Percentiles rank a stretch among this genome's conserved stretches.
These are phyloP conservation scores for Fomitiporia mediterranea DNA, from an alignment of 1,284 basidiomycete genomes.

Conservation along the genomic window DNA sequence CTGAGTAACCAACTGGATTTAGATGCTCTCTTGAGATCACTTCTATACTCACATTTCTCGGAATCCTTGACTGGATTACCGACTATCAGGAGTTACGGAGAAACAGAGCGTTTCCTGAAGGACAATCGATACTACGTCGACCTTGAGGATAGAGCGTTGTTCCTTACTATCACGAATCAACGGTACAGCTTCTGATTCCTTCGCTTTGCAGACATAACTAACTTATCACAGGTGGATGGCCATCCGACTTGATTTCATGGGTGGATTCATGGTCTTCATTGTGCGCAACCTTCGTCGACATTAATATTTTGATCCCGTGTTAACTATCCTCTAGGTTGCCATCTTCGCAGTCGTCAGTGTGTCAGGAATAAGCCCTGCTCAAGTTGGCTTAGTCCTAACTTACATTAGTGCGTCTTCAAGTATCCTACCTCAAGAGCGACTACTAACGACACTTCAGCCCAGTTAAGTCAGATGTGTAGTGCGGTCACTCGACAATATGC, in stretches of 20 bases:
- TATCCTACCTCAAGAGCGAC: slow-evolving; percentile 16
- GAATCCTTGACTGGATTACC: slow-evolving; percentile 75
- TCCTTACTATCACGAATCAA: slow-evolving; percentile 60
- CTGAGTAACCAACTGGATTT: slow-evolving; percentile 9
- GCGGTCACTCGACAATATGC: slow-evolving; percentile 57
- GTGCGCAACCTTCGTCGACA: slow-evolving; percentile 40
- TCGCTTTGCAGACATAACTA: not conserved
- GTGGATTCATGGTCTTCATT: slow-evolving; percentile 59
- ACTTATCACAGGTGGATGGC: slow-evolving; percentile 60
- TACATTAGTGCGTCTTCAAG: slow-evolving; percentile 44
- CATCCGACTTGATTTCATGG: slow-evolving; percentile 72
- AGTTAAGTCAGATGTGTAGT: slow-evolving; percentile 51
- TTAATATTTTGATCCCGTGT: slow-evolving; percentile 5
- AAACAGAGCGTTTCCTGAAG: slow-evolving; percentile 55
- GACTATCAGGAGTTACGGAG: slow-evolving; percentile 72
- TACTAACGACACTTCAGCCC: slow-evolving; percentile 31
- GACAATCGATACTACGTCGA: slow-evolving; percentile 73
- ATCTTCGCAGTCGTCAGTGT: slow-evolving; percentile 47
- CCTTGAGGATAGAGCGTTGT: slow-evolving; percentile 63
- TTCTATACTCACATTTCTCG: slow-evolving; percentile 77
- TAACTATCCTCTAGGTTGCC: slow-evolving; percentile 36
- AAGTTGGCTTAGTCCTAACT: slow-evolving; percentile 71
- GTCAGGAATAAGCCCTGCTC: slow-evolving; percentile 55
- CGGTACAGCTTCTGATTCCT: slow-evolving; percentile 33
- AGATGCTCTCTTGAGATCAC: slow-evolving; percentile 63